Evolutionary conservation across 2,329 filamentous ascomycete species (phyloP).

Genomic region (Helicocarpus griseus): DNA sequence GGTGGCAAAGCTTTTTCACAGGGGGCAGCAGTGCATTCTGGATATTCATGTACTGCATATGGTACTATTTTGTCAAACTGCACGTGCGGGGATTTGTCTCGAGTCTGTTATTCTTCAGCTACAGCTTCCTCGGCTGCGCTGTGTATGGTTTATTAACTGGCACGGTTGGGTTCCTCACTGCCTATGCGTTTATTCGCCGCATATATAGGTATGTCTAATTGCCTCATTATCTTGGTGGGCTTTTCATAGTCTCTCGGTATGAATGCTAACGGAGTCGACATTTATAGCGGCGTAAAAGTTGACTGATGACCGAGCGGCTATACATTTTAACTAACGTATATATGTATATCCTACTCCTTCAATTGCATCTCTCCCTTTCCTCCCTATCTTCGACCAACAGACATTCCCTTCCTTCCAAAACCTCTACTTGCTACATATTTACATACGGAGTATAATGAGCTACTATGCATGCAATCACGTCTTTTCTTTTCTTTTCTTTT

Average conservation of each 20-base stretch:
- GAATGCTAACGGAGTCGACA: neutral
- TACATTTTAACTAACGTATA: neutral
- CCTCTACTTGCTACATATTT: no score
- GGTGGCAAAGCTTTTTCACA: constrained; percentile 80
- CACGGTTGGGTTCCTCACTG: constrained; percentile 74
- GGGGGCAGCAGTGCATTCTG: constrained; percentile 68
- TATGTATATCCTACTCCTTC: neutral
- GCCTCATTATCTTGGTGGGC: neutral
- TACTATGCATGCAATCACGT: neutral
- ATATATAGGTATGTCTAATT: constrained; percentile 60
- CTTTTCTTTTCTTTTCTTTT: neutral
- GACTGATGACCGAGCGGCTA: constrained; percentile 3
- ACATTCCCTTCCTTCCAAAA: neutral
- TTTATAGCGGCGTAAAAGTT: constrained; percentile 12
- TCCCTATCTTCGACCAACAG: neutral
- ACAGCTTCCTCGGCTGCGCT: constrained; percentile 70
- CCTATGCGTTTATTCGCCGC: constrained; percentile 72
- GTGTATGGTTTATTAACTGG: constrained; percentile 75
- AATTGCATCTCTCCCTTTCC: neutral
- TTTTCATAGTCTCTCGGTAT: neutral
- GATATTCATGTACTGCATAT: constrained; percentile 74
- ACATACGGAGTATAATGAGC: neutral
- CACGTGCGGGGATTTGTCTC: constrained; percentile 74
- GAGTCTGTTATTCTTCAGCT: constrained; percentile 73
- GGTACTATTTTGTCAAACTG: constrained; percentile 73